Percentiles rank a stretch among this genome's conserved stretches.
Conservation (phyloP, 306 rosid genomes). For the Castanospermum australe region DNA sequence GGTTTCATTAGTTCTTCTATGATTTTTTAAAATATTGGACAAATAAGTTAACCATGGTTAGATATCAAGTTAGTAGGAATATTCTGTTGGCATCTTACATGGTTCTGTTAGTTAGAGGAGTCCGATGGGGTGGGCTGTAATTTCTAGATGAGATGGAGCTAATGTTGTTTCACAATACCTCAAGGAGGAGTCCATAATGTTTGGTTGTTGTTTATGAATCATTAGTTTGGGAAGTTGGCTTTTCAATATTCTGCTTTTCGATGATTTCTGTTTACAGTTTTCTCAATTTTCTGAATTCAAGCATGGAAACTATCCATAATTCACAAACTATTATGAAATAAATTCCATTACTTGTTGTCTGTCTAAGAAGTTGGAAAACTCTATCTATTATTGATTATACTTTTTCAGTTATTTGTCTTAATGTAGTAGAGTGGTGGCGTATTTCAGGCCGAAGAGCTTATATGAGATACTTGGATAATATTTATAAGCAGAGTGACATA, state of each 20-base stretch:
- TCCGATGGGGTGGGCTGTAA: no score
- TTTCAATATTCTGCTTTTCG: neutral
- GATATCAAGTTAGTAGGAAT: no score
- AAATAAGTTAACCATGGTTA: no score
- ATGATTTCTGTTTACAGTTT: neutral
- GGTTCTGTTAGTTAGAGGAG: no score
- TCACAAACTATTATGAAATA: neutral
- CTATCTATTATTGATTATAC: neutral
- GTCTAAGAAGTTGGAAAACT: neutral
- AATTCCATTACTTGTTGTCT: neutral
- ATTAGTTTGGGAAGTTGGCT: neutral
- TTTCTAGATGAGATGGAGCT: no score
- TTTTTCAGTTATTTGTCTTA: slow-evolving; percentile 14
- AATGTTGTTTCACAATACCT: no score
- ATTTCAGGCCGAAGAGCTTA: slow-evolving; percentile 85
- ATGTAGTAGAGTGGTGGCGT: slow-evolving; percentile 19
- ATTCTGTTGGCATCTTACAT: no score
- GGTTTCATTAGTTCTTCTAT: no score
- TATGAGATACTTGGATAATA: slow-evolving; percentile 72
- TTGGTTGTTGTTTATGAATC: neutral
- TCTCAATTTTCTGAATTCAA: slow-evolving; percentile 9
- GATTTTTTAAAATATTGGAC: no score
- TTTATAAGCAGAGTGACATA: slow-evolving; percentile 74
- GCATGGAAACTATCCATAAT: neutral
- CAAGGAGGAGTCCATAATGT: no score